Evolutionary conservation across 2,329 filamentous ascomycete genomes (phyloP), one percentile per base, ranked within the genome.

Genomic region (Fusarium nematophilum): DNA sequence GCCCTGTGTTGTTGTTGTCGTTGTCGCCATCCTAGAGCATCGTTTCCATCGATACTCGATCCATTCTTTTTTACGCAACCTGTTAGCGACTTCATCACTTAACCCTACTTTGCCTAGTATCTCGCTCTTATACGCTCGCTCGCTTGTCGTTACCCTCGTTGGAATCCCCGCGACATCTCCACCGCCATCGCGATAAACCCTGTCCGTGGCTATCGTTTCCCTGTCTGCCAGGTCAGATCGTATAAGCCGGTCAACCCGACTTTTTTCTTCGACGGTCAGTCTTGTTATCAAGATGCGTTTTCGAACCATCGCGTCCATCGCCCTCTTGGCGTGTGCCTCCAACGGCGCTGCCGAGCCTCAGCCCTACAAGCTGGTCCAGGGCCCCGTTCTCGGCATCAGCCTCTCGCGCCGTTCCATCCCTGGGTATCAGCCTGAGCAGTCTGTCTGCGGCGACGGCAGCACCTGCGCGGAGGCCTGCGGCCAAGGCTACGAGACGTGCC

Each of bases 381-480:
- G 73, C 70, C 65, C 74, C 53, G 57, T 77, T 49, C 67, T 70
- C 46, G 73, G 73, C 42, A 60, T 81, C 62, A 78, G 80, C 53
- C 71, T 83, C 45, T 70, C 71, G 39, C 77, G 73, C 65, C 81
- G 80, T 70, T 75, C 75, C 65, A 77, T 69, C 63, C 73, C 71
- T 67, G 83, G 77, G 64, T 86, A 83, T 74, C 73, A 75, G 72
- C 84, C 79, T 47, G 75, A 79, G 55, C 75, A 80, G 71, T 76
- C 75, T 49, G 66, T 75, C 57, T 87, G 84, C 70, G 78, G 78
- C 43, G 66, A 73, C 11, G 84, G 83, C 57, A 69, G 72, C 48
- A 84, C 81, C 31, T 87, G 84, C 73, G 78, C 77, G 42, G 79
- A 84, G 63, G 83, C 84, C 39, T 87, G 84, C 70, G 84, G 84